A percentile compares a stretch with the other conserved stretches of the same genome.
Conservation (phyloP, 192 early-diverging fungal species). For the Coemansia sp. region DNA sequence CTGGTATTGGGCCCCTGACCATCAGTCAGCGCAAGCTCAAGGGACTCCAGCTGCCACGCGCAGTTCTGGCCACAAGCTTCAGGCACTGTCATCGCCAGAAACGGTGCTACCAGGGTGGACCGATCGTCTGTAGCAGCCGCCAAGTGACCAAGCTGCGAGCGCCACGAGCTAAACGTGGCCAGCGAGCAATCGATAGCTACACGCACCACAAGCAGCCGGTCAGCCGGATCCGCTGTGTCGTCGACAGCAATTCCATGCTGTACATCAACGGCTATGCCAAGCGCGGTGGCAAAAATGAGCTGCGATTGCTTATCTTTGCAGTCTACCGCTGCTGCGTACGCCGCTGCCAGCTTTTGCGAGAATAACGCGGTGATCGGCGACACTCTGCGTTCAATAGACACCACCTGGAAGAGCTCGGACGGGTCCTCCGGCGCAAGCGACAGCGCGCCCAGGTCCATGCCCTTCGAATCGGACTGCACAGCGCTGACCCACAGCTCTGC, state of each 20-base stretch:
- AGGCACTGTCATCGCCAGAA: background rate
- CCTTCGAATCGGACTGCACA: slow-evolving; percentile 1
- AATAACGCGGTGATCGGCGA: background rate
- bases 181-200: slow-evolving; percentile 9
- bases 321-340: background rate
- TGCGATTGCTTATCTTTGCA: background rate
- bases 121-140: background rate
- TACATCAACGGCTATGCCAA: background rate
- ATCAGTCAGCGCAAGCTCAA: background rate
- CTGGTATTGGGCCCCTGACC: background rate
- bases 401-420: background rate
- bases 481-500: slow-evolving; percentile 3
- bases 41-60: background rate
- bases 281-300: background rate
- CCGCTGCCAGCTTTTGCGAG: background rate
- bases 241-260: background rate
- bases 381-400: background rate
- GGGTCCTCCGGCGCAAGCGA: background rate
- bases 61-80: background rate
- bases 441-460: background rate
- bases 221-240: background rate
- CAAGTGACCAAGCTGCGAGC: slow-evolving; percentile 1
- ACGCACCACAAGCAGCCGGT: background rate
- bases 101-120: background rate
- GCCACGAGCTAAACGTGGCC: slow-evolving; percentile 15